phyloP scores from a whole-genome alignment of 208 protist genomes.

The Kentomonas sorsogonicus region DNA sequence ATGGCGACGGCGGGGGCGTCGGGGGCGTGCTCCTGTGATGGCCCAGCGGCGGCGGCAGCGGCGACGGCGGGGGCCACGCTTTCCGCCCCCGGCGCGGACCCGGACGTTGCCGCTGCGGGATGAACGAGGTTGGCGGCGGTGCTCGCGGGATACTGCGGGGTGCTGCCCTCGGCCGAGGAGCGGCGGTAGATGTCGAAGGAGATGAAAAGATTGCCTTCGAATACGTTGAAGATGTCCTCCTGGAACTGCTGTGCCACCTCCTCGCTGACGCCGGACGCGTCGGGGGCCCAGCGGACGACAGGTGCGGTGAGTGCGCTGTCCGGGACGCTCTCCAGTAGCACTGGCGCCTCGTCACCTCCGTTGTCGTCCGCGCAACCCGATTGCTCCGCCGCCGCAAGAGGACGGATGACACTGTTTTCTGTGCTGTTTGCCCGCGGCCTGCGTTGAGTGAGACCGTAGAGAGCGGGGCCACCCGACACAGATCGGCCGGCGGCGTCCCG shows the following conservation, averaged over 20 bases:
- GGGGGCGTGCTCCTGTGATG: neutral
- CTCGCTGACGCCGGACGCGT: slow-evolving; percentile 28
- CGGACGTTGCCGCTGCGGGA: no score
- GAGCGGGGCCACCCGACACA: no score
- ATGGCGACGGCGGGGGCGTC: no score
- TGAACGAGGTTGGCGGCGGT: no score
- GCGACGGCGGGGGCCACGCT: neutral
- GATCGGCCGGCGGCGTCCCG: no score
- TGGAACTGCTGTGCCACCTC: slow-evolving; percentile 22
- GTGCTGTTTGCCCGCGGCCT: neutral
- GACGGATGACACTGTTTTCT: neutral
- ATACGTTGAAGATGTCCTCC: slow-evolving; percentile 27
- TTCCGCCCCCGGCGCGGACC: no score
- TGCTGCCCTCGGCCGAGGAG: no score
- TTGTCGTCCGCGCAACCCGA: neutral
- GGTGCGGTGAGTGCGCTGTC: slow-evolving; percentile 21
- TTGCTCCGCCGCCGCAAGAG: neutral
- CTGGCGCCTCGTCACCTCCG: neutral
- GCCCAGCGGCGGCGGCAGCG: neutral
- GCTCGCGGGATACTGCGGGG: no score
- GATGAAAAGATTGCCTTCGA: no score
- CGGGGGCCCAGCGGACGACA: slow-evolving; percentile 59
- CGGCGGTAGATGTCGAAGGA: no score
- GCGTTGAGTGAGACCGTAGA: no score
- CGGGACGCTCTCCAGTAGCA: neutral